phyloP scores from a whole-genome alignment of 78 protist species.

The Dictyostelium brefeldianum region DNA sequence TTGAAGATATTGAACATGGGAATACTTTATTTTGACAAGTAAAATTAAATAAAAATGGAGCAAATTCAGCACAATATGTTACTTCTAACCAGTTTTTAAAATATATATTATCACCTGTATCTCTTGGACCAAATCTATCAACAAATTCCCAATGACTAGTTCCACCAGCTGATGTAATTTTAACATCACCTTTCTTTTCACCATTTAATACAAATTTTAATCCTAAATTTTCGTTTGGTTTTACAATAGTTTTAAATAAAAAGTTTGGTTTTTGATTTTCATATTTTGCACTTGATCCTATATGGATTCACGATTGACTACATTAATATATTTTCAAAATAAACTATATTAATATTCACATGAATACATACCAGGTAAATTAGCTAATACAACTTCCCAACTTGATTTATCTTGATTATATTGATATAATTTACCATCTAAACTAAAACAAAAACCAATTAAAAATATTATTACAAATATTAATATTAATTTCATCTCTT shows the following conservation, averaged over 20 bases:
- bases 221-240: background rate
- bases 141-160: background rate
- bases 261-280: conserved; percentile 14
- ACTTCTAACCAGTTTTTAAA: background rate
- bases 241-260: background rate
- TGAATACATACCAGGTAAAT: background rate
- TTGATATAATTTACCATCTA: background rate
- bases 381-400: background rate
- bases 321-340: too few relatives aligned
- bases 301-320: too few relatives aligned
- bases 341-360: too few relatives aligned
- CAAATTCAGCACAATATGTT: background rate
- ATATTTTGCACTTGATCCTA: background rate
- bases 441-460: background rate
- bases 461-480: background rate
- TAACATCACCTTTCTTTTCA: background rate
- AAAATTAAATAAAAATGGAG: background rate
- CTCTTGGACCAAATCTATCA: background rate
- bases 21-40: background rate
- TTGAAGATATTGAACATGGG: background rate
- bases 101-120: background rate
- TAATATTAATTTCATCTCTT: background rate
- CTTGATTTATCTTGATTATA: background rate
- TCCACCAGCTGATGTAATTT: background rate
- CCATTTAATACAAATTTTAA: background rate